phyloP scores from a whole-genome alignment of 352 stramenopile genomes.

The Phytophthora melonis region DNA sequence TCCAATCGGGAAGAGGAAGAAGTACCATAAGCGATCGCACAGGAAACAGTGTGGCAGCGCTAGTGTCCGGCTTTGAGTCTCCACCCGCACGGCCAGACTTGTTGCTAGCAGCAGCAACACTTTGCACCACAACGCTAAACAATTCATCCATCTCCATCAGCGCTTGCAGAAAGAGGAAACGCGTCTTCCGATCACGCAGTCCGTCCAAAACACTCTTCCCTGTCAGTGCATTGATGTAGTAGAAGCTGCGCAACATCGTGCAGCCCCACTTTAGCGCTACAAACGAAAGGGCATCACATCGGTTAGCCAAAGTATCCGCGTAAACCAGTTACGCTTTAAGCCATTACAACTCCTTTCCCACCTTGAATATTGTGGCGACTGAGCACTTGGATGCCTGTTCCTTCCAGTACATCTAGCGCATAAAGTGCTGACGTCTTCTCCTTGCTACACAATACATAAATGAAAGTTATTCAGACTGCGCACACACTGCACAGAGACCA shows the following conservation, averaged over 20 bases:
- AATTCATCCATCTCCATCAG: conserved; percentile 74
- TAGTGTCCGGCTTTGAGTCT: conserved; percentile 58
- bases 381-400: conserved; percentile 76
- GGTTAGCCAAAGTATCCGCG: background rate
- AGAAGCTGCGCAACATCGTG: conserved; percentile 81
- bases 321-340: background rate
- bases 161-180: conserved; percentile 73
- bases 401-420: conserved; percentile 76
- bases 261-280: conserved; percentile 84
- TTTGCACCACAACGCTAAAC: conserved; percentile 59
- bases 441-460: conserved; percentile 41
- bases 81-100: conserved; percentile 20
- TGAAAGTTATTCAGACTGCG: background rate
- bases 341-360: conserved; percentile 13
- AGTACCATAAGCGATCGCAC: conserved; percentile 75
- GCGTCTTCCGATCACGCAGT: conserved; percentile 72
- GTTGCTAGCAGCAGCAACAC: conserved; percentile 32
- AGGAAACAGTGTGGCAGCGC: conserved; percentile 66
- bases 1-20: conserved; percentile 73
- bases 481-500: background rate
- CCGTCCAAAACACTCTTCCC: conserved; percentile 56
- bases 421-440: conserved; percentile 80
- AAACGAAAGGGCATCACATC: background rate
- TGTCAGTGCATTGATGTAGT: conserved; percentile 82
- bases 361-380: conserved; percentile 82